A percentile compares a stretch with the other conserved stretches of the same genome.
These are phyloP conservation scores for Leccinum olivaceopallidum DNA, from an alignment of 768 basidiomycete species.

Conservation along the genomic window DNA sequence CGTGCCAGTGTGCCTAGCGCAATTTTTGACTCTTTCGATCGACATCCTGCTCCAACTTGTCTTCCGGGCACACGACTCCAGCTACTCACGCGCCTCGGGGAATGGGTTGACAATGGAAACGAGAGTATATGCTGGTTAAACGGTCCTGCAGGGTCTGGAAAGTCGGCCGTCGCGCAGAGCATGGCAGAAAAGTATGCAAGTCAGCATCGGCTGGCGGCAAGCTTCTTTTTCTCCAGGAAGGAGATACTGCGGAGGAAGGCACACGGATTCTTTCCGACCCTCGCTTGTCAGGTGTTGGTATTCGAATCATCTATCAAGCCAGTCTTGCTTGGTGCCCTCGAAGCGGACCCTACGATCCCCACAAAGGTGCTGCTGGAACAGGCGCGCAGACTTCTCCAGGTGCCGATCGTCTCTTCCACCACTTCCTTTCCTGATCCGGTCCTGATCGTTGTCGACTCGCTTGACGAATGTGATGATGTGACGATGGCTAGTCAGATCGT, in stretches of 20 bases:
- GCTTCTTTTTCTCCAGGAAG: slow-evolving; percentile 36
- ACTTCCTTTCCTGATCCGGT: slow-evolving; percentile 14
- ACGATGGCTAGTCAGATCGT: slow-evolving; percentile 26
- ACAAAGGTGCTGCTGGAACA: slow-evolving; percentile 27
- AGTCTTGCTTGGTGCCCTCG: slow-evolving; percentile 20
- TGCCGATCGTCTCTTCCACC: slow-evolving; percentile 16
- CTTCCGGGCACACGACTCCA: slow-evolving; percentile 23
- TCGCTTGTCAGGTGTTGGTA: slow-evolving; percentile 33
- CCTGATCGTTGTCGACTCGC: slow-evolving; percentile 25
- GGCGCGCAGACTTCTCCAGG: slow-evolving; percentile 23
- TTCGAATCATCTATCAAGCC: slow-evolving; percentile 17
- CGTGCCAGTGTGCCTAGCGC: slow-evolving; percentile 16
- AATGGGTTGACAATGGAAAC: slow-evolving; percentile 15
- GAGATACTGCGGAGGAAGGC: slow-evolving; percentile 24
- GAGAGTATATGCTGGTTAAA: slow-evolving; percentile 25
- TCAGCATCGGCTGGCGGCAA: slow-evolving; percentile 29
- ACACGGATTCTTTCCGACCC: slow-evolving; percentile 29
- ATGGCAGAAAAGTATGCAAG: slow-evolving; percentile 25
- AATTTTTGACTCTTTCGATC: slow-evolving; percentile 18
- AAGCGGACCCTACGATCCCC: slow-evolving; percentile 22
- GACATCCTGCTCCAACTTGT: slow-evolving; percentile 20
- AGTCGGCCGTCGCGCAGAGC: slow-evolving; percentile 31
- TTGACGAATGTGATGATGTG: slow-evolving; percentile 27
- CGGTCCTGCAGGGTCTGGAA: slow-evolving; percentile 25
- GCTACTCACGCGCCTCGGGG: slow-evolving; percentile 13